Conservation (phyloP, 2,329 filamentous ascomycete genomes). For the Aspergillus pseudoglaucus region DNA sequence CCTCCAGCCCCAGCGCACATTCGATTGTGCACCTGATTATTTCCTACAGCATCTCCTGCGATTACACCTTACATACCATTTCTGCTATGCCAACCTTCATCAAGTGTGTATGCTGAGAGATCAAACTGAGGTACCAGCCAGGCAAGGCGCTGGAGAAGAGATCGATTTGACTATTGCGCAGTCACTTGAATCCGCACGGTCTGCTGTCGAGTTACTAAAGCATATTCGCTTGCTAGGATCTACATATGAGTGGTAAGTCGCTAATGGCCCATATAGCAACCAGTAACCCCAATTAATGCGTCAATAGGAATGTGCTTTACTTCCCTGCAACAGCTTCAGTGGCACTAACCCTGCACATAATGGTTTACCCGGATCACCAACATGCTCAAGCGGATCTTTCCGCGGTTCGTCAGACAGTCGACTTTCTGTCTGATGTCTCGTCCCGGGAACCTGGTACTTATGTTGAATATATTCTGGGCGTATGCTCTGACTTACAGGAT, state of each 20-base stretch:
- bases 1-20: slow-evolving; percentile 4
- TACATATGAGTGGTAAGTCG: slow-evolving; percentile 1
- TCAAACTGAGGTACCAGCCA: neutral
- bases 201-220: slow-evolving; percentile 3
- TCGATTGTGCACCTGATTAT: neutral
- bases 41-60: slow-evolving; percentile 10
- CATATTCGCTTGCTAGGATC: slow-evolving; percentile 2
- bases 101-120: slow-evolving; percentile 4
- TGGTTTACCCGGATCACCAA: slow-evolving; percentile 1
- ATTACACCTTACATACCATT: slow-evolving; percentile 12
- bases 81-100: slow-evolving; percentile 12
- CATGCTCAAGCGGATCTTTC: slow-evolving; percentile 1
- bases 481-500: too few species aligned
- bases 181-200: slow-evolving; percentile 6
- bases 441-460: slow-evolving; percentile 10
- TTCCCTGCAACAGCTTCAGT: slow-evolving; percentile 9
- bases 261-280: too few species aligned
- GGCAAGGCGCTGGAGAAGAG: neutral
- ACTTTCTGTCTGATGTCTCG: slow-evolving; percentile 5
- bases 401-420: slow-evolving; percentile 1
- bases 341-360: slow-evolving; percentile 2
- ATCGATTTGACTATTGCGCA: neutral
- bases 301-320: slow-evolving; percentile 10
- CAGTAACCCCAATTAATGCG: slow-evolving; percentile 1
- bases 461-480: slow-evolving; percentile 8